phyloP scores from a whole-genome alignment of 352 stramenopile species.

The Peronospora belbahrii region DNA sequence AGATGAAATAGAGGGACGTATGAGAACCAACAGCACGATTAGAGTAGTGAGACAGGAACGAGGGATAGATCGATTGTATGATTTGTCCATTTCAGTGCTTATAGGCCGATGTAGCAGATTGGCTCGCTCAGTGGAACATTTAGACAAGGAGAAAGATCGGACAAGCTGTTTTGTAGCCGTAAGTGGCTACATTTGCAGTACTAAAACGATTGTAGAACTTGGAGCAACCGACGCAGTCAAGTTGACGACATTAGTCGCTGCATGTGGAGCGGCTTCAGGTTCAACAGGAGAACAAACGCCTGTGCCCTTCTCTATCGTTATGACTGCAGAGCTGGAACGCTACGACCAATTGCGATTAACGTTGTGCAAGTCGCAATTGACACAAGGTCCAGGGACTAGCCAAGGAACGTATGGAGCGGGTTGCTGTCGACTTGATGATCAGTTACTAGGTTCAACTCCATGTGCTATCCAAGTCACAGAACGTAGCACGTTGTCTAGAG shows the following conservation, averaged over 20 bases:
- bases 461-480: slow-evolving; percentile 45
- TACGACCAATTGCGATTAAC: slow-evolving; percentile 64
- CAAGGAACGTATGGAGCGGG: slow-evolving; percentile 47
- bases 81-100: slow-evolving; percentile 53
- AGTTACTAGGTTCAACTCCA: slow-evolving; percentile 35
- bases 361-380: slow-evolving; percentile 47
- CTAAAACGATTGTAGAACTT: slow-evolving; percentile 44
- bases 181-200: slow-evolving; percentile 34
- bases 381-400: slow-evolving; percentile 31
- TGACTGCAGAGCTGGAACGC: slow-evolving; percentile 42
- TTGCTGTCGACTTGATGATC: slow-evolving; percentile 44
- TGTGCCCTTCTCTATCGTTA: slow-evolving; percentile 52
- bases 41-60: slow-evolving; percentile 11
- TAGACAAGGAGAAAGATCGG: slow-evolving; percentile 49
- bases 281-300: slow-evolving; percentile 19
- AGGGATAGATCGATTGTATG: slow-evolving; percentile 18
- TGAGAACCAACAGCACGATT: slow-evolving; percentile 15
- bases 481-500: slow-evolving; percentile 32
- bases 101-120: slow-evolving; percentile 48
- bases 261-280: slow-evolving; percentile 14
- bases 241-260: slow-evolving; percentile 36
- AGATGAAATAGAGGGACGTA: slow-evolving; percentile 16
- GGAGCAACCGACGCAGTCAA: slow-evolving; percentile 55
- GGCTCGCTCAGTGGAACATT: slow-evolving; percentile 24
- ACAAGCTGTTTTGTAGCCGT: slow-evolving; percentile 46